A percentile compares a stretch with the other conserved stretches of the same genome.
Evolutionary conservation across 192 early-diverging fungal species (phyloP).

Genomic region (Podila epicladia): DNA sequence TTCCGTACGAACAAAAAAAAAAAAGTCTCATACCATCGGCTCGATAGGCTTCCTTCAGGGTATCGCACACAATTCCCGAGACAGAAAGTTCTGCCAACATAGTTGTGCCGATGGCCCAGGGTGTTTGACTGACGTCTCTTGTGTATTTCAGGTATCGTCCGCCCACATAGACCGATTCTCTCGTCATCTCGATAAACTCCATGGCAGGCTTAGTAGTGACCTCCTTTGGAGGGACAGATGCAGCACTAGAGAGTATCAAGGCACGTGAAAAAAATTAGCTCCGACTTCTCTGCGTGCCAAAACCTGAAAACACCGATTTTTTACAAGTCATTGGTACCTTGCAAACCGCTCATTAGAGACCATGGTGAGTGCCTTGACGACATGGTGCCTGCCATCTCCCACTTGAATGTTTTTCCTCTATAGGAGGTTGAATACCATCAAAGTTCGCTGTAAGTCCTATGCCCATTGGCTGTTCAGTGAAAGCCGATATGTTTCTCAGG

Average conservation of each 20-base stretch:
- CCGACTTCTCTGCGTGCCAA: slow-evolving; percentile 5
- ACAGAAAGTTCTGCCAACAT: slow-evolving; percentile 80
- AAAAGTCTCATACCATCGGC: slow-evolving; percentile 56
- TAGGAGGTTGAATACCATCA: background rate
- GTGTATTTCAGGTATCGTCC: slow-evolving; percentile 80
- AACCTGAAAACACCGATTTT: background rate
- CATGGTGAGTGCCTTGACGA: slow-evolving; percentile 56
- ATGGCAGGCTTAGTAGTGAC: slow-evolving; percentile 38
- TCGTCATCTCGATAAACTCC: slow-evolving; percentile 52
- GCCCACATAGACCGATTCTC: slow-evolving; percentile 69
- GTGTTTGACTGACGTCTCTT: slow-evolving; percentile 86
- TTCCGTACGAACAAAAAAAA: background rate
- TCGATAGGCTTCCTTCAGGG: slow-evolving; percentile 63
- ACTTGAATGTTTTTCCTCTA: slow-evolving; percentile 53
- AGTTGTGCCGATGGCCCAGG: slow-evolving; percentile 78
- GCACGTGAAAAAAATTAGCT: background rate
- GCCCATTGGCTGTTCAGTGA: no score
- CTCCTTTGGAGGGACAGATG: slow-evolving; percentile 40
- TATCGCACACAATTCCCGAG: slow-evolving; percentile 76
- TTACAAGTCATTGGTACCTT: slow-evolving; percentile 41
- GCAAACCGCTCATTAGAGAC: slow-evolving; percentile 52
- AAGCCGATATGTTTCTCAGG: background rate
- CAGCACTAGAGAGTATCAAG: slow-evolving; percentile 1
- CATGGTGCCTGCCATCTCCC: slow-evolving; percentile 57
- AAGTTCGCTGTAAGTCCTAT: background rate